Evolutionary conservation across 1,284 basidiomycete genomes (phyloP), one percentile per base, ranked within the genome.

Genomic region (Chalciporus sp.): DNA sequence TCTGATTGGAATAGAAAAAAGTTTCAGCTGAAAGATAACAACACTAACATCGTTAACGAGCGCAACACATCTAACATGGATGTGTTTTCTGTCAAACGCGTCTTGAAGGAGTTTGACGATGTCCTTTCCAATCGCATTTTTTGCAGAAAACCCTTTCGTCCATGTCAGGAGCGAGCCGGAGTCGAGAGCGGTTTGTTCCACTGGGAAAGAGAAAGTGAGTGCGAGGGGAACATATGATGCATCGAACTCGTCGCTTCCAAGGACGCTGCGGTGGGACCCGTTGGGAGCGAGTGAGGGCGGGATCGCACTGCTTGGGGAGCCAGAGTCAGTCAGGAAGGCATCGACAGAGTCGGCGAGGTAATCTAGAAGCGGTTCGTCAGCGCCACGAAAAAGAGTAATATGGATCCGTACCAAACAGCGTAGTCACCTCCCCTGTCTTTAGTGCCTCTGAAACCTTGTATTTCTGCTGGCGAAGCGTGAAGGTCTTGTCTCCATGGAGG

Each of bases 281-380:
- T 58, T 61, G 55, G 53, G 65, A 48, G 62, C 14, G 43, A 74
- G 73, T 4, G 76, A 75, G 16, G 78, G 72, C 47, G 80, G 76
- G 19, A 73, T 75, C 12, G 76, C 68, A 56, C 55, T 74, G 53
- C 59, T 77, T 69, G 64, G 79, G 60, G 68, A 81, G 65, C 66
- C 63, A 20, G 65, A 64, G 53, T 88, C 84, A n/a, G 86, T 95
- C 55, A 99, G 78, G 76, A 99, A 99, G 10, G 89, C 86, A 68
- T 96, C 94, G 29, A 99, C 95, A 7, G 92, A 95, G 63, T 94
- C 91, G 28, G 97, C 97, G 62, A 99, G 91, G 75, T 97, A 99
- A 74, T 97, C 93, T 94, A 51, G 39, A 52, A 49, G 35, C 6
- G 42, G 40, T 19, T 52, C 47, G 41, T 57, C 35, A 57, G 50